phyloP scores from a whole-genome alignment of 2,329 filamentous ascomycete species.

The Botrytis hyacinthi region DNA sequence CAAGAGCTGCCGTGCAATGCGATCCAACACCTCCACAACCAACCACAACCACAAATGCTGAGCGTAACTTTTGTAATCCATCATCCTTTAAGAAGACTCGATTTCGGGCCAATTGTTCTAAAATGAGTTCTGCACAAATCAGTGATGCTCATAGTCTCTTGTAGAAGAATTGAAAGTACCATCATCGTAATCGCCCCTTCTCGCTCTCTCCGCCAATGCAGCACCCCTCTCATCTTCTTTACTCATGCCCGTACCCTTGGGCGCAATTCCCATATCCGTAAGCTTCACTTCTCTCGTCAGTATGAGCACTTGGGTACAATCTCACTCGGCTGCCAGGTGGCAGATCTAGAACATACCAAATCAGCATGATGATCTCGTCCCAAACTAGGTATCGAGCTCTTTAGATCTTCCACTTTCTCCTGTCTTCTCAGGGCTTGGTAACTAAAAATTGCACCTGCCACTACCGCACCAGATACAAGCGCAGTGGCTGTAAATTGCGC shows the following conservation, averaged over 20 bases:
- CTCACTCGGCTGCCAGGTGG: not conserved
- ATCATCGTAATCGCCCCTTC: conserved; percentile 63
- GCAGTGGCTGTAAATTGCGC: conserved; percentile 69
- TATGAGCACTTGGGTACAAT: conserved; percentile 18
- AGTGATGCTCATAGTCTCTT: conserved; percentile 14
- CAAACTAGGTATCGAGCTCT: conserved; percentile 55
- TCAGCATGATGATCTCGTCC: conserved; percentile 39
- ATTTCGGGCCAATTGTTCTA: conserved; percentile 92
- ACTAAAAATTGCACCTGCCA: conserved; percentile 58
- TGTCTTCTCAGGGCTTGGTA: conserved; percentile 59
- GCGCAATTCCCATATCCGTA: conserved; percentile 48
- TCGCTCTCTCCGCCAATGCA: conserved; percentile 57
- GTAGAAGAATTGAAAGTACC: conserved; percentile 28
- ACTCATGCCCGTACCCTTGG: conserved; percentile 41
- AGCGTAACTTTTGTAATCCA: conserved; percentile 75
- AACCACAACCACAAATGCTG: conserved; percentile 82
- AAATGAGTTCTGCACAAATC: conserved; percentile 67
- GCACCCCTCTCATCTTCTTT: conserved; percentile 62
- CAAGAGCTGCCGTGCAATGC: conserved; percentile 81
- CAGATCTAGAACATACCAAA: conserved; percentile 38
- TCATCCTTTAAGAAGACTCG: conserved; percentile 83
- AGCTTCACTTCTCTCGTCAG: conserved; percentile 47
- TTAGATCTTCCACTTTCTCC: conserved; percentile 55
- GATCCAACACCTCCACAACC: conserved; percentile 94
- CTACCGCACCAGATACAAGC: conserved; percentile 59